Evolutionary conservation across 352 stramenopile species (phyloP), one percentile per base, ranked within the genome.

Genomic region (Globisporangium apiculatum): DNA sequence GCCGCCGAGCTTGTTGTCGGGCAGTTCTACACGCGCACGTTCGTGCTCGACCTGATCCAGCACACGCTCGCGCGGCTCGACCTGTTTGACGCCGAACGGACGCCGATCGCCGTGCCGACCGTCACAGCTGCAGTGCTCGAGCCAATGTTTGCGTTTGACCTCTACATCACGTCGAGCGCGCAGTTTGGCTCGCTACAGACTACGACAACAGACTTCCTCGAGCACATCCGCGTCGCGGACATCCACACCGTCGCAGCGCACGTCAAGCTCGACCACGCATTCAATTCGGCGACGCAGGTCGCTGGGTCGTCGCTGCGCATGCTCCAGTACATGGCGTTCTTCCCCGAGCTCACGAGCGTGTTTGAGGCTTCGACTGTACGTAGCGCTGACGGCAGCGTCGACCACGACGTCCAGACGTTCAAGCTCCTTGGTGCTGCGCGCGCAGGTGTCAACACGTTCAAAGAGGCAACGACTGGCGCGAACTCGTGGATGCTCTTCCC

Each of bases 291-390:
- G 24, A 55, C 8, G 1, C 64, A 71, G 47, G 48, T 68, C 12
- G 18, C 52, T 0, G 72, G 72, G 3, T 81, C 69, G 1, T 81
- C 72, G 3, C 62, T 81, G 55, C 67, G 69, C 1, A 61, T 81
- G 62, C 45, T 79, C 7, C 69, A 78, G 51, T 61, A 61, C 50
- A 73, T 81, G 58, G 67, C 60, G 17, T 78, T 69, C 55, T 73
- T 75, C 47, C 59, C 62, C 0, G 72, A 75, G 11, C 55, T 75
- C 17, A 38, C 75, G 9, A 79, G 69, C 35, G 63, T 47, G n/a
- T 76, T 70, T 35, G 53, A 61, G 4, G 57, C 35, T 5, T 38
- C 46, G 14, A 37, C 48, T 1, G 9, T 55, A 8, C 7, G 40
- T 43, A 43, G 40, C 11, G 40, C 40, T 8, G 54, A 31, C 9